Conservation (phyloP, 257 asterid genomes). For the Ophiorrhiza pumila region DNA sequence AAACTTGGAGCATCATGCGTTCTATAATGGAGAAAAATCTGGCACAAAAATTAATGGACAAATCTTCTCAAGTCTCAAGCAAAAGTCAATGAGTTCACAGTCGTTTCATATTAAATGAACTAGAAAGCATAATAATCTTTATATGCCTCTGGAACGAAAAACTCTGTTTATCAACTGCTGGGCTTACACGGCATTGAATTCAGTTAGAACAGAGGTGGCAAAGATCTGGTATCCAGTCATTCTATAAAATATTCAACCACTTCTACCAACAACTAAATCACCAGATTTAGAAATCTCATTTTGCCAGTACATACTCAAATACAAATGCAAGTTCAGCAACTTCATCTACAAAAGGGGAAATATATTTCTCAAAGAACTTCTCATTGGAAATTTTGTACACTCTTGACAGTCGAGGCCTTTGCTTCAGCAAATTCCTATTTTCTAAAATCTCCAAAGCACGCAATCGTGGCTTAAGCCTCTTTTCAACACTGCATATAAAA, state of each 20-base stretch:
- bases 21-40: neutral
- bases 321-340: conserved; percentile 16
- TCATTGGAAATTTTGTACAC: neutral
- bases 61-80: neutral
- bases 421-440: conserved; percentile 13
- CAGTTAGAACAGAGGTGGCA: neutral
- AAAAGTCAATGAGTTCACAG: neutral
- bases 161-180: neutral
- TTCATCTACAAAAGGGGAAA: conserved; percentile 24
- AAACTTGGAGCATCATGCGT: neutral
- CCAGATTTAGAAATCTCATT: neutral
- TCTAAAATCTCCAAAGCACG: conserved; percentile 28
- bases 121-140: neutral
- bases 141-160: neutral
- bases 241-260: neutral
- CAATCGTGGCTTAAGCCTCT: conserved; percentile 32
- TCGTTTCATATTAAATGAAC: neutral
- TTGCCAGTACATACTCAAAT: neutral
- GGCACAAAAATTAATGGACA: too few species aligned
- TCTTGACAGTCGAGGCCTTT: conserved; percentile 24
- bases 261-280: too few species aligned
- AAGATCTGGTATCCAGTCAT: neutral
- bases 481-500: conserved; percentile 31
- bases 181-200: neutral
- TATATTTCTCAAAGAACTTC: conserved; percentile 23